Base-by-base conservation (phyloP, 1,284 basidiomycete species). In the Cutaneotrichosporon mucoides region DNA sequence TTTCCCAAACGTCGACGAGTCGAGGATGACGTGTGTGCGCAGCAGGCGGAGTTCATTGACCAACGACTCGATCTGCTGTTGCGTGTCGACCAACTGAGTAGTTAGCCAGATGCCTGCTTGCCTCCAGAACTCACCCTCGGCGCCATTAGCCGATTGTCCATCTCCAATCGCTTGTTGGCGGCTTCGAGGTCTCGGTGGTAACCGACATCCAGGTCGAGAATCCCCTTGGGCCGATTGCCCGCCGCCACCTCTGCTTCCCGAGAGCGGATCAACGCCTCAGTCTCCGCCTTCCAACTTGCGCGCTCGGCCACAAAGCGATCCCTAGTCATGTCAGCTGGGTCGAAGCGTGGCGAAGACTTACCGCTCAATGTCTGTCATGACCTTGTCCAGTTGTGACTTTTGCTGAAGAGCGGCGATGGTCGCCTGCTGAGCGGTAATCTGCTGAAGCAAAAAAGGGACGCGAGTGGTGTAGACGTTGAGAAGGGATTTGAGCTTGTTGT, bases 71-170 rank as follows among this genome's bases (percentile, higher is more conserved):
- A 78, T 76, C 51, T 77, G 75, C 5, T 68, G 59, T 50, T 77
- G 75, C 1, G 72, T 73, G 55, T 76, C 73, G 45, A 70, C 71
- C 13, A 78, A 66, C 76, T 78, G 41, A 3, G 6, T 2, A 6
- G 47, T 56, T 37, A 65, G 53, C 42, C 40, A 4, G 6, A 41
- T 2, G 13, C 12, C 3, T 1, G 6, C 37, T 2, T 11, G 38
- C 2, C 10, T 24, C 24, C 3, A 24, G 24, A 5, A 67, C 73
- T 65, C 60, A 74, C 73, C 44, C 75, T 58, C 1, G 75, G 75
- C 2, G 75, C 73, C 75, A 77, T 77, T 40, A 77, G 53, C n/a
- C 72, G 61, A 47, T 77, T 77, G 50, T 76, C 72, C 75, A 77
- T 77, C 55, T 77, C 73, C 53, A 77, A 48, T 10, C 75, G 64